A percentile compares a stretch with the other conserved stretches of the same genome.
phyloP scores from a whole-genome alignment of 2,329 filamentous ascomycete genomes.

The Bretziella fagacearum region DNA sequence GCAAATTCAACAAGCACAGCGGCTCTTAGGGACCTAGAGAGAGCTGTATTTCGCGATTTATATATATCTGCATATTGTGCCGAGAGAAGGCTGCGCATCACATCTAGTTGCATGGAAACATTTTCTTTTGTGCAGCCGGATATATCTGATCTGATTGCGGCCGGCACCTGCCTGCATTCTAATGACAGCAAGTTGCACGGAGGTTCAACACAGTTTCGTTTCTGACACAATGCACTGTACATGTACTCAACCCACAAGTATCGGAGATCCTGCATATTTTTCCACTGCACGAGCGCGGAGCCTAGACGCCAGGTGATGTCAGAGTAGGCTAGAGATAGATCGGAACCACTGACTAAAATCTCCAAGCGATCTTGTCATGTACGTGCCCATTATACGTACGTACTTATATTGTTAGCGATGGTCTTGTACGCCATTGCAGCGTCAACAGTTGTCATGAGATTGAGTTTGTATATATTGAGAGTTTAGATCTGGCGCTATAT shows the following conservation, averaged over 20 bases:
- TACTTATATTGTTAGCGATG: too few relatives aligned
- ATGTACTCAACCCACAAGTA: not conserved
- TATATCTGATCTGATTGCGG: slow-evolving; percentile 1
- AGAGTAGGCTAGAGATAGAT: slow-evolving; percentile 1
- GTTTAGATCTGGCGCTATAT: too few relatives aligned
- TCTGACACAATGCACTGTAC: not conserved
- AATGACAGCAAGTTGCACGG: slow-evolving; percentile 8
- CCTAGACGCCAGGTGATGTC: slow-evolving; percentile 5
- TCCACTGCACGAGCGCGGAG: not conserved
- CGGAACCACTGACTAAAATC: too few relatives aligned
- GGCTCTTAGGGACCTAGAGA: too few relatives aligned
- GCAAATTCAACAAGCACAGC: too few relatives aligned
- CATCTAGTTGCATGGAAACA: too few relatives aligned
- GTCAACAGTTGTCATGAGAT: too few relatives aligned
- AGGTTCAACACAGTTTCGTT: slow-evolving; percentile 2
- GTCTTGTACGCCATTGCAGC: too few relatives aligned
- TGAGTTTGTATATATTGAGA: too few relatives aligned
- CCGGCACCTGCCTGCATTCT: not conserved
- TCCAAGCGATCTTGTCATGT: too few relatives aligned
- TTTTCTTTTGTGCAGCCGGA: not conserved
- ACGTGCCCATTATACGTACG: too few relatives aligned
- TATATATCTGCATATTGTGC: not conserved
- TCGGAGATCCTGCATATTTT: not conserved
- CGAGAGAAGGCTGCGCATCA: not conserved
- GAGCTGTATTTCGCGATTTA: too few relatives aligned